Conservation (phyloP, 805 yeast genomes). For the Kodamaea kakaduensis region DNA sequence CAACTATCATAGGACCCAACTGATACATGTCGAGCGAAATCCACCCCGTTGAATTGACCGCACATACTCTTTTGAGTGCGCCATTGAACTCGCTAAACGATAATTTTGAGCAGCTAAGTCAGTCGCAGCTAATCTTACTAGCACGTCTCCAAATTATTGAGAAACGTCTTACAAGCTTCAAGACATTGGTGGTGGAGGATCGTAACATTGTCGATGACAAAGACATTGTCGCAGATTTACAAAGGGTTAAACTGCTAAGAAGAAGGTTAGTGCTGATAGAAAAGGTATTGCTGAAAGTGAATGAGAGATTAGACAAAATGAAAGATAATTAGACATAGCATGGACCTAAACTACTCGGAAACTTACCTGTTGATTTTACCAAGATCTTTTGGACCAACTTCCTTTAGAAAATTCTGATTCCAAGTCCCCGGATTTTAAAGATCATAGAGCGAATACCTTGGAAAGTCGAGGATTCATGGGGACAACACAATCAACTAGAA, state of each 20-base stretch:
- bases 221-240: conserved; percentile 18
- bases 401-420: too few species aligned
- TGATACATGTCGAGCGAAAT: conserved; percentile 28
- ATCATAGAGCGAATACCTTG: too few species aligned
- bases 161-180: conserved; percentile 25
- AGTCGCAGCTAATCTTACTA: conserved; percentile 52
- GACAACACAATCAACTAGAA: too few species aligned
- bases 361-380: too few species aligned
- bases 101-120: conserved; percentile 49
- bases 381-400: too few species aligned
- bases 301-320: conserved; percentile 21
- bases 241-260: conserved; percentile 27
- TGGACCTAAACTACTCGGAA: too few species aligned
- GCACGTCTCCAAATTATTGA: conserved; percentile 46
- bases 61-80: conserved; percentile 51
- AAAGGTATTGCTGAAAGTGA: conserved; percentile 34
- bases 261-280: conserved; percentile 25
- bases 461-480: too few species aligned
- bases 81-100: conserved; percentile 50
- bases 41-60: conserved; percentile 59
- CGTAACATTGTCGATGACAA: conserved; percentile 16
- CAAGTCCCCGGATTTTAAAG: too few species aligned
- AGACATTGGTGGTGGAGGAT: conserved; percentile 17
- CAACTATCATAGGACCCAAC: too few species aligned
- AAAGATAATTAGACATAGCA: background rate